These are phyloP conservation scores for Parsonsia alboflavescens DNA, from an alignment of 257 asterid genomes.

Conservation along the genomic window DNA sequence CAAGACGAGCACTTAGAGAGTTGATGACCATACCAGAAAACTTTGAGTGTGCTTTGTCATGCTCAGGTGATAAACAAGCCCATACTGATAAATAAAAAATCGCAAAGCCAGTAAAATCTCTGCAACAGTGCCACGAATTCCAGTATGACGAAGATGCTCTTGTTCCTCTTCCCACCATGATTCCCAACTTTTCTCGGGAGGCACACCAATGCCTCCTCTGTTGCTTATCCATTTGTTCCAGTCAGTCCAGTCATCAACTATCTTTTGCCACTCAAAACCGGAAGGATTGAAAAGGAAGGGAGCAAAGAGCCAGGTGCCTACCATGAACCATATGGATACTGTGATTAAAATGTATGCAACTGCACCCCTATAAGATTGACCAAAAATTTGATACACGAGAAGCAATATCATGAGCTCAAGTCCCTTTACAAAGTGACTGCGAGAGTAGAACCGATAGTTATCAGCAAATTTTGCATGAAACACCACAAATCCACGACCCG, in stretches of 20 bases:
- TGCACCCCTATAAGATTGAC: slow-evolving; percentile 61
- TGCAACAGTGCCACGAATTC: slow-evolving; percentile 72
- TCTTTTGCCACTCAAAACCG: slow-evolving; percentile 99
- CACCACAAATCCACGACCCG: slow-evolving; percentile 99
- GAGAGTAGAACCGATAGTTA: slow-evolving; percentile 89
- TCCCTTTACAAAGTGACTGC: slow-evolving; percentile 96
- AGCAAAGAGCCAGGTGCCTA: slow-evolving; percentile 97
- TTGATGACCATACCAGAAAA: slow-evolving; percentile 55
- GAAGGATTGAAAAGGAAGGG: slow-evolving; percentile 98
- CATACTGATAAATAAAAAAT: slow-evolving; percentile 90
- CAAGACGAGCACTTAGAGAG: slow-evolving; percentile 9
- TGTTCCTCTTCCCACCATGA: slow-evolving; percentile 99
- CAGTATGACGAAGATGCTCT: slow-evolving; percentile 92
- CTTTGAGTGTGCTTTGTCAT: slow-evolving; percentile 51
- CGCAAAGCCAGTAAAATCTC: slow-evolving; percentile 74
- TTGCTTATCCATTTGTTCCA: slow-evolving; percentile 98
- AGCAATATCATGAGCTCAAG: slow-evolving; percentile 83
- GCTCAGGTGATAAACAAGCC: slow-evolving; percentile 86
- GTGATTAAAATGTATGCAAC: slow-evolving; percentile 77
- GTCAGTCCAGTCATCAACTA: slow-evolving; percentile 96
- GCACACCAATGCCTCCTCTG: slow-evolving; percentile 97
- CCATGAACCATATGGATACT: slow-evolving; percentile 97
- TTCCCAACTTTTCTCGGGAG: slow-evolving; percentile 97
- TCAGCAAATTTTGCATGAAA: slow-evolving; percentile 97
- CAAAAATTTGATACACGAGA: slow-evolving; percentile 80